phyloP scores from a whole-genome alignment of 2,329 filamentous ascomycete genomes.

The Diplocarpon rosae region DNA sequence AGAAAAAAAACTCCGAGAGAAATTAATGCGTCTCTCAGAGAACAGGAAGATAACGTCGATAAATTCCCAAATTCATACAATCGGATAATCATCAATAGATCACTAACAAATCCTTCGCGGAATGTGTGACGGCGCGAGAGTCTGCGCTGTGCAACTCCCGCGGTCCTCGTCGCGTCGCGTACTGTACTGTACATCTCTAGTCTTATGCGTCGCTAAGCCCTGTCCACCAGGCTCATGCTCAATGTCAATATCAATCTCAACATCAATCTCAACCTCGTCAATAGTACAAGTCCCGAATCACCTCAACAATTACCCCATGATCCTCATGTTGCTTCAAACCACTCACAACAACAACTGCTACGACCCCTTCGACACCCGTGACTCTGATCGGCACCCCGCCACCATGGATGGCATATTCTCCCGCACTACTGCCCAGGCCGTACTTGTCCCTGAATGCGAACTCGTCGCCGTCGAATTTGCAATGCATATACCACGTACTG shows the following conservation, averaged over 20 bases:
- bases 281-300: constrained; percentile 22
- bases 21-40: too few relatives aligned
- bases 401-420: constrained; percentile 66
- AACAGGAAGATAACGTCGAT: too few relatives aligned
- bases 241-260: not conserved
- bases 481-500: constrained; percentile 60
- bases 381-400: constrained; percentile 66
- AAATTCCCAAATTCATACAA: too few relatives aligned
- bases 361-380: constrained; percentile 60
- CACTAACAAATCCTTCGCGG: too few relatives aligned
- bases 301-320: constrained; percentile 62
- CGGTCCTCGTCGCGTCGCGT: too few relatives aligned
- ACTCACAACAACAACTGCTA: constrained; percentile 65
- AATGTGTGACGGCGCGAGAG: too few relatives aligned
- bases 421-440: constrained; percentile 44
- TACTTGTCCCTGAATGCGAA: constrained; percentile 53
- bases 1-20: too few relatives aligned
- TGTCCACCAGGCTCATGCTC: not conserved
- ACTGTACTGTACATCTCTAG: too few relatives aligned
- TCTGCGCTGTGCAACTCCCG: too few relatives aligned
- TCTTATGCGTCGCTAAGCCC: too few relatives aligned
- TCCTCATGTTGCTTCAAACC: constrained; percentile 69
- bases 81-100: too few relatives aligned
- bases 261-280: constrained; percentile 2
- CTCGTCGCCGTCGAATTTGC: constrained; percentile 56